Base-by-base conservation (phyloP, 768 basidiomycete genomes). In the Dioszegia crocea region DNA sequence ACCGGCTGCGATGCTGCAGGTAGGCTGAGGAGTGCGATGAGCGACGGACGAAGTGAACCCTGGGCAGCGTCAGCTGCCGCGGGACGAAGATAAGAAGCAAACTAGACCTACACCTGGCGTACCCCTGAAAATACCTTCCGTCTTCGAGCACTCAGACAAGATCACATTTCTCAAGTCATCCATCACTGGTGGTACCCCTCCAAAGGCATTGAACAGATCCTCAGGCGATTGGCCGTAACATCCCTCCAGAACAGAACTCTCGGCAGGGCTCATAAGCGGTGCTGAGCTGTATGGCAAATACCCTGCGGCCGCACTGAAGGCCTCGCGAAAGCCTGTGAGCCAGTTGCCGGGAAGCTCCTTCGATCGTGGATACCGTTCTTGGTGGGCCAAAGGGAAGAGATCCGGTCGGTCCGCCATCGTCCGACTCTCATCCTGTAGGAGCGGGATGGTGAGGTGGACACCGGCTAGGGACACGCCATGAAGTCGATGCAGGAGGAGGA, bases 121-220 rank as follows among this genome's bases (percentile, higher is more conserved):
- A 14, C 68, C 50, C 36, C 71, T 54, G 43, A 69, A 73, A 8
- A 70, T 57, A 9, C 71, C 71, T 56, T 69, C 71, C 0, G 59
- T 61, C 1, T 12, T 12, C 3, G 41, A 47, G 47, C 68, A 69
- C 29, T 64, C 60, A 6, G 17, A 19, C 38, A 67, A 31, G 6
- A 73, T 73, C n/a, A 47, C 59, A 11, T 60, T 52, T n/a, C 60
- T 21, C n/a, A 73, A 48, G 5, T 60, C 38, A 1, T 38, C 46
- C 17, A 73, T 40, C 33, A 66, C 23, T 3, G n/a, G 39, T 17
- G 65, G 63, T 29, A 64, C 21, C 4, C 48, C 49, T 3, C 61
- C 56, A 19, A 31, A 31, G 10, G 24, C 57, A 17, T 55, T 3
- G 2, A 68, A 36, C 11, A 68, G 40, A 4, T 61, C 61, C 17